Percentiles rank a stretch among this genome's conserved stretches.
Evolutionary conservation across 306 rosid genomes (phyloP).

Genomic region (Comarum palustre): DNA sequence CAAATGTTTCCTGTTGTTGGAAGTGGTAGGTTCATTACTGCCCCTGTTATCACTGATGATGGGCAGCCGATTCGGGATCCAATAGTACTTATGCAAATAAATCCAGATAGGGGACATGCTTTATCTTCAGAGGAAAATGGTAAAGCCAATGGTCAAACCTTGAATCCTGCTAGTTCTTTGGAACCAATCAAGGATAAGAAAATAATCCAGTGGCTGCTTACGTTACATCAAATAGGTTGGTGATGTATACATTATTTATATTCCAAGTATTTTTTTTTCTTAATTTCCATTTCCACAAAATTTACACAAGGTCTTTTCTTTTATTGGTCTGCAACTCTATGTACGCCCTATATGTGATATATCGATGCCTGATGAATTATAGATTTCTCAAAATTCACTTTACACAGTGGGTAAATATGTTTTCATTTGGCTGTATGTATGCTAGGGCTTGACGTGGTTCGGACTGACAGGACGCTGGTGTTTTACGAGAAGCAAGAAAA

Average conservation of each 20-base stretch:
- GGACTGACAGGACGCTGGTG: constrained; percentile 92
- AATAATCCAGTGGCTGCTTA: constrained; percentile 89
- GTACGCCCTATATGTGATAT: constrained; percentile 3
- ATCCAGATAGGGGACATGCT: constrained; percentile 41
- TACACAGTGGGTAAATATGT: neutral
- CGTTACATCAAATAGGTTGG: constrained; percentile 97
- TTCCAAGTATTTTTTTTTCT: neutral
- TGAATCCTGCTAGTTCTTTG: constrained; percentile 30
- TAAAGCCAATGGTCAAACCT: constrained; percentile 1
- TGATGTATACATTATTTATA: constrained; percentile 15
- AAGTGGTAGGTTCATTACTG: constrained; percentile 87
- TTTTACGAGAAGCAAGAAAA: constrained; percentile 89
- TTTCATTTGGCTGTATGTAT: constrained; percentile 22
- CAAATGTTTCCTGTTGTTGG: constrained; percentile 87
- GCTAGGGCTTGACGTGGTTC: constrained; percentile 95
- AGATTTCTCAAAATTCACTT: constrained; percentile 7
- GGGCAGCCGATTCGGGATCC: constrained; percentile 89
- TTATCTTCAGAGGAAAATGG: constrained; percentile 36
- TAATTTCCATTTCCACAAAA: neutral
- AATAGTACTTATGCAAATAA: constrained; percentile 57
- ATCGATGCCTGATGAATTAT: neutral
- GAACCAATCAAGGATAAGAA: constrained; percentile 57
- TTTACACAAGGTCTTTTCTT: no score
- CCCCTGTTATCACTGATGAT: constrained; percentile 76
- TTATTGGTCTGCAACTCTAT: neutral